Evolutionary conservation across 2,329 filamentous ascomycete species (phyloP).

Genomic region (Calonectria pteridis): DNA sequence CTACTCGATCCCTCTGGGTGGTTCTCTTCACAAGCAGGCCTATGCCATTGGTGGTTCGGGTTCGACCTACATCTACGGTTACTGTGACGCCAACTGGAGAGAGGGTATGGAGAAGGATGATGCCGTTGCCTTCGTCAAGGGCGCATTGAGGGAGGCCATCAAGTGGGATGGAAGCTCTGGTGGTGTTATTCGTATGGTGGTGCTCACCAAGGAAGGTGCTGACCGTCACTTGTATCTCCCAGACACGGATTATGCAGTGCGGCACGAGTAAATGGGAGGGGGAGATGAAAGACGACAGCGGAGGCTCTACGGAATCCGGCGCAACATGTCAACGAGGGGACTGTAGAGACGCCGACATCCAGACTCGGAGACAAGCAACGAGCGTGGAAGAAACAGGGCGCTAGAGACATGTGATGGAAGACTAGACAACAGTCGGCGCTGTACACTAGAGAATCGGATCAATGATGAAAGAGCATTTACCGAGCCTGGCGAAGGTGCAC

Average conservation of each 20-base stretch:
- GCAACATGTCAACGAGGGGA: slow-evolving; percentile 27
- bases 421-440: slow-evolving; percentile 42
- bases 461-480: slow-evolving; percentile 40
- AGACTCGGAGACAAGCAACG: slow-evolving; percentile 19
- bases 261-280: slow-evolving; percentile 66
- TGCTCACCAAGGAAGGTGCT: slow-evolving; percentile 89
- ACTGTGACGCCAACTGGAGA: slow-evolving; percentile 96
- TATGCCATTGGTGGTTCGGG: slow-evolving; percentile 97
- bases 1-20: slow-evolving; percentile 95
- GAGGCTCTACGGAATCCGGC: slow-evolving; percentile 34
- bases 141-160: slow-evolving; percentile 91
- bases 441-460: slow-evolving; percentile 47
- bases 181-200: slow-evolving; percentile 97
- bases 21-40: slow-evolving; percentile 96
- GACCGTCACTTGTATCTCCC: slow-evolving; percentile 96
- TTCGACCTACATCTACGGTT: slow-evolving; percentile 99
- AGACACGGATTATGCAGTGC: slow-evolving; percentile 85
- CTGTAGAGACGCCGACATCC: slow-evolving; percentile 21
- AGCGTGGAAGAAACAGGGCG: slow-evolving; percentile 27
- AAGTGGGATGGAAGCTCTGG: slow-evolving; percentile 99
- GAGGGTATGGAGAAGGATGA: slow-evolving; percentile 95
- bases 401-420: slow-evolving; percentile 21
- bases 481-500: slow-evolving; percentile 27
- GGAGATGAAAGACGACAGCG: slow-evolving; percentile 25
- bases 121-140: slow-evolving; percentile 93